Evolutionary conservation across 139 green algal species (phyloP).

Genomic region (Microglena sp.): DNA sequence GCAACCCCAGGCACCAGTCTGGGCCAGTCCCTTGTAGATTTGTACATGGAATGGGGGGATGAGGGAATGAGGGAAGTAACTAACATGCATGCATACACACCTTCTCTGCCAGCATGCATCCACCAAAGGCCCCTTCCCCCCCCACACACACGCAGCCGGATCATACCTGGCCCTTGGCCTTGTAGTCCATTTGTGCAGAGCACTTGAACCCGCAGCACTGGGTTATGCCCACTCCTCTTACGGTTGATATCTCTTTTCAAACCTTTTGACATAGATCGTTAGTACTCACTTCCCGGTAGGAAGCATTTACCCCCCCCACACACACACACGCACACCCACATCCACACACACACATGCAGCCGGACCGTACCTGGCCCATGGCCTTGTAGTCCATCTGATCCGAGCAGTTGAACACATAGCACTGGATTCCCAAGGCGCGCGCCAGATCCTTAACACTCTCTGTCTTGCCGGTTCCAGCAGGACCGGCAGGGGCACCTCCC

Average conservation of each 20-base stretch:
- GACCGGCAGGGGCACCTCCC: conserved; percentile 75
- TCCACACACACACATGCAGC: too few species aligned
- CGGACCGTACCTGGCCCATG: too few species aligned
- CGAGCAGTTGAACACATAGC: conserved; percentile 94
- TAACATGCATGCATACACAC: too few species aligned
- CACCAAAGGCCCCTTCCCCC: too few species aligned
- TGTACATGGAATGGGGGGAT: not conserved
- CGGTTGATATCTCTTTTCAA: too few species aligned
- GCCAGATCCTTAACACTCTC: conserved; percentile 86
- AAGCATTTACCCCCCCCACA: too few species aligned
- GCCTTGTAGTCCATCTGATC: conserved; percentile 92
- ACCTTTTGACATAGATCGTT: too few species aligned
- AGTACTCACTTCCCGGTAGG: too few species aligned
- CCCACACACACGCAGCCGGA: too few species aligned
- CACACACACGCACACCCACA: too few species aligned
- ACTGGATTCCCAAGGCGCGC: conserved; percentile 69
- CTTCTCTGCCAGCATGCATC: too few species aligned
- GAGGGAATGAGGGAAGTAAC: not conserved
- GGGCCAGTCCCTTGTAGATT: conserved; percentile 50
- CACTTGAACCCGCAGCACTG: conserved; percentile 95
- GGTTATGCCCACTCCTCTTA: too few species aligned
- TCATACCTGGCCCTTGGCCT: conserved; percentile 60
- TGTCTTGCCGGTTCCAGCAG: conserved; percentile 63
- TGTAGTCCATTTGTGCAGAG: conserved; percentile 92
- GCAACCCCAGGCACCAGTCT: conserved; percentile 87